A percentile compares a stretch with the other conserved stretches of the same genome.
phyloP scores from a whole-genome alignment of 805 yeast species.

The Blastobotrys muscicola region DNA sequence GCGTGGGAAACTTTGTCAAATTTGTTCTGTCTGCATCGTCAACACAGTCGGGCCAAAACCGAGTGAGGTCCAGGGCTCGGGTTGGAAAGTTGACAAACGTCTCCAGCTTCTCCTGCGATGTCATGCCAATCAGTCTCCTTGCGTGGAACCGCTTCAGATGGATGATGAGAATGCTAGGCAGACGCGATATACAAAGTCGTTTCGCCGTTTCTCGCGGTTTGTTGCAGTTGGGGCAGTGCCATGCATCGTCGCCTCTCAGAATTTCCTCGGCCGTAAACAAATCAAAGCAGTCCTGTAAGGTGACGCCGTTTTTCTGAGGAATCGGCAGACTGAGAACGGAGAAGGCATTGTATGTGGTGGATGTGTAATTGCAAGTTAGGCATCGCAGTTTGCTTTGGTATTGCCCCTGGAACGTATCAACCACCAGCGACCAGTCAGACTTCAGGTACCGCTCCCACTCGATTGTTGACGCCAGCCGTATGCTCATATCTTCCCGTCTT shows the following conservation, averaged over 20 bases:
- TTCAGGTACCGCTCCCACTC: slow-evolving; percentile 88
- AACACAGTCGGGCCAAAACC: slow-evolving; percentile 57
- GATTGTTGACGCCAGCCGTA: slow-evolving; percentile 72
- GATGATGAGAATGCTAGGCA: slow-evolving; percentile 71
- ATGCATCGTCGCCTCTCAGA: slow-evolving; percentile 67
- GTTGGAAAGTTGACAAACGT: slow-evolving; percentile 62
- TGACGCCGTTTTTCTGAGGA: slow-evolving; percentile 37
- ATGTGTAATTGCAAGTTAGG: slow-evolving; percentile 58
- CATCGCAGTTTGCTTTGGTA: slow-evolving; percentile 72
- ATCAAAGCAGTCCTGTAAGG: slow-evolving; percentile 58
- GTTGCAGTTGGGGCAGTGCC: slow-evolving; percentile 78
- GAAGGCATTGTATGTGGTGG: slow-evolving; percentile 81
- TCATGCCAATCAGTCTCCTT: slow-evolving; percentile 12
- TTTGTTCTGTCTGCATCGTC: slow-evolving; percentile 35
- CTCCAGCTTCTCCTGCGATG: slow-evolving; percentile 43
- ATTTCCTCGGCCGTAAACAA: slow-evolving; percentile 69
- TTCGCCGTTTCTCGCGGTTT: slow-evolving; percentile 55
- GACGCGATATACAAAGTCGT: slow-evolving; percentile 58
- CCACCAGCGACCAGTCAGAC: slow-evolving; percentile 69
- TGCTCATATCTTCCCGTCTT: slow-evolving; percentile 59
- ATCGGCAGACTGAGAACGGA: slow-evolving; percentile 74
- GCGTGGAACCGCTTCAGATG: slow-evolving; percentile 76
- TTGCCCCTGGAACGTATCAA: slow-evolving; percentile 83
- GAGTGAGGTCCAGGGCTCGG: slow-evolving; percentile 47
- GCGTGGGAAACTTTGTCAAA: slow-evolving; percentile 42